Evolutionary conservation across 495 filamentous ascomycete genomes (phyloP).

Genomic region (Talaromyces stipitatus): DNA sequence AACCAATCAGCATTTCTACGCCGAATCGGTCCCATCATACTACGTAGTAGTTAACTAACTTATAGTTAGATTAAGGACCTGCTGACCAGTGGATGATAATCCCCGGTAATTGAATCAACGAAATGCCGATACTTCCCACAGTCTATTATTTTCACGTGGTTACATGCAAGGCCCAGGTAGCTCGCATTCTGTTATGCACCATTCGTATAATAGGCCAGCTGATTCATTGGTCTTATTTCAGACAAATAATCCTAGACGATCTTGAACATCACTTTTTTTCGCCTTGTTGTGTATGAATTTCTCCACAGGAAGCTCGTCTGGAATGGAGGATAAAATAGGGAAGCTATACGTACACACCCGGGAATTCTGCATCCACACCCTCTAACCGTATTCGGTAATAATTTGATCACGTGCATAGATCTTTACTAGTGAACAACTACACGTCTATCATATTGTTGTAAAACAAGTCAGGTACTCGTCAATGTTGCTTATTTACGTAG

Average conservation of each 20-base stretch:
- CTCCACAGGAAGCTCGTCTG: neutral
- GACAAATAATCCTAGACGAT: neutral
- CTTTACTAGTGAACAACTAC: too few relatives aligned
- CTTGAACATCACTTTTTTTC: neutral
- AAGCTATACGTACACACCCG: conserved; percentile 1
- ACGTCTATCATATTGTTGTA: too few relatives aligned
- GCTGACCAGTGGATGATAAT: conserved; percentile 1
- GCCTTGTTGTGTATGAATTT: neutral
- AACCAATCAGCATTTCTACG: neutral
- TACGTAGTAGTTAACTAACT: neutral
- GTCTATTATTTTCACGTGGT: conserved; percentile 1
- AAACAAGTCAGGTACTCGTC: too few relatives aligned
- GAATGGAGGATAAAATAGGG: neutral
- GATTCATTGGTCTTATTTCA: neutral
- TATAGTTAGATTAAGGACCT: neutral
- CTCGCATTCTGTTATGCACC: neutral
- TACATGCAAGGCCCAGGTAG: neutral
- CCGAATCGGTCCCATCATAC: conserved; percentile 1
- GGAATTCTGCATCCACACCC: too few relatives aligned
- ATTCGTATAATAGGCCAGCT: conserved; percentile 1
- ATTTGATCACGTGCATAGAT: too few relatives aligned
- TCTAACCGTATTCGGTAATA: too few relatives aligned
- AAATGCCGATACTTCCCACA: conserved; percentile 2
- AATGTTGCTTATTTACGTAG: too few relatives aligned
- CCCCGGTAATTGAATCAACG: neutral